Base-by-base conservation (phyloP, 2,329 filamentous ascomycete genomes). In the Macrophomina tecta region DNA sequence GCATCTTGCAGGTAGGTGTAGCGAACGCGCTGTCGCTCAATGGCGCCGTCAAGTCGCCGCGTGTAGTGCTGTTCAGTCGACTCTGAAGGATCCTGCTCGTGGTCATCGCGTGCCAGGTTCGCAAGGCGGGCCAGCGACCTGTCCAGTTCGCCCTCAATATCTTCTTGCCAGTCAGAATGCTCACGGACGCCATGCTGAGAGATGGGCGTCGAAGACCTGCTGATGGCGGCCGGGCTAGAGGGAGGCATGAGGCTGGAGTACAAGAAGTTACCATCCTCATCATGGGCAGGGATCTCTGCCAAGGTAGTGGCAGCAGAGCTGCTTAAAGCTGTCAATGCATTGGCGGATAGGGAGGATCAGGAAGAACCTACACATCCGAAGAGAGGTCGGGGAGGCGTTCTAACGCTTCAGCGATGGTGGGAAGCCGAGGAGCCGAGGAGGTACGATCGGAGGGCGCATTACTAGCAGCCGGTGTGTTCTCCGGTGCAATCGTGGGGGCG, bases 61-160 rank as follows among this genome's bases (percentile, higher is more conserved):
- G 70, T 73, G 65, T 76, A 79, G 67, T 76, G 72, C 40, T 75
- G 32, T 56, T 73, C 68, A 12, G 72, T 69, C 23, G 68, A 69
- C 68, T 72, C 71, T 48, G 34, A 65, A 1, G 69, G 67, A 16
- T 78, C 71, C 8, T 68, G 66, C 61, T 70, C 68, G 65, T 74
- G 68, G 68, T 75, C 72, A 64, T 78, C 77, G 7, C 69, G 58
- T 2, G 77, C 77, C 6, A 76, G 68, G 67, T 73, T 73, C 5
- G 69, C 71, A 8, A 79, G 69, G 34, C 76, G 75, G 51, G 70
- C 67, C 11, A 79, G 66, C 11, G 67, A 73, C 5, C 66, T 67
- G 11, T 66, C 65, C 7, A 77, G 56, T 34, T 75, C 73, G 14
- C 75, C 73, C 55, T 75, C 72, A 5, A 77, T 72, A n/a, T 74